These are phyloP conservation scores for Colletotrichum cordylinicola DNA, from an alignment of 2,329 filamentous ascomycete species.

Conservation along the genomic window DNA sequence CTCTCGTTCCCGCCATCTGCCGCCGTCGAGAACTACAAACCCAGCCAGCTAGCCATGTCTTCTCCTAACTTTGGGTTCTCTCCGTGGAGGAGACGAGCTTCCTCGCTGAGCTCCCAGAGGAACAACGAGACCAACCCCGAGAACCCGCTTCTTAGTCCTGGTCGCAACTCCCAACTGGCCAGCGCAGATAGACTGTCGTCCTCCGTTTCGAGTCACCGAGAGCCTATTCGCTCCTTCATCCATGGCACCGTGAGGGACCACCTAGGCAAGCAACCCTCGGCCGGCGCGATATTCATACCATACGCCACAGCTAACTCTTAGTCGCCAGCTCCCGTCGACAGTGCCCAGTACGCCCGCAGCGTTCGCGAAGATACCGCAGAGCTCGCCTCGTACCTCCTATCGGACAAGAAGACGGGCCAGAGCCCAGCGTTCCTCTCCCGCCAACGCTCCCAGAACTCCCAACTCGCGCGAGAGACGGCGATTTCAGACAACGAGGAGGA, in stretches of 20 bases:
- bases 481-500: slow-evolving; percentile 31
- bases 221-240: slow-evolving; percentile 75
- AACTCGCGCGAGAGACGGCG: slow-evolving; percentile 28
- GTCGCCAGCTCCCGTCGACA: slow-evolving; percentile 61
- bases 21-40: neutral
- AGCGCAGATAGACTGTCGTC: slow-evolving; percentile 42
- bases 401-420: slow-evolving; percentile 58
- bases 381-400: slow-evolving; percentile 81
- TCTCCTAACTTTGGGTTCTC: slow-evolving; percentile 52
- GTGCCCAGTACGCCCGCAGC: slow-evolving; percentile 75
- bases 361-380: slow-evolving; percentile 89
- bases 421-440: slow-evolving; percentile 51
- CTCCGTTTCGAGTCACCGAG: slow-evolving; percentile 51
- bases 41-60: slow-evolving; percentile 43
- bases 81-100: slow-evolving; percentile 49
- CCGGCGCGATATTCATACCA: neutral
- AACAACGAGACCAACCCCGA: slow-evolving; percentile 25
- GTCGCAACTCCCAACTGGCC: slow-evolving; percentile 23
- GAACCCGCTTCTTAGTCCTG: slow-evolving; percentile 23
- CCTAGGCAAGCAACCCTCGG: slow-evolving; percentile 51
- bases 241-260: slow-evolving; percentile 68
- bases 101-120: slow-evolving; percentile 25
- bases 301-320: neutral
- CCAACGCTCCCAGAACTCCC: slow-evolving; percentile 39
- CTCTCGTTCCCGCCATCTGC: neutral